phyloP scores from a whole-genome alignment of 2,329 filamentous ascomycete genomes.

The Rugonectria rugulosa region DNA sequence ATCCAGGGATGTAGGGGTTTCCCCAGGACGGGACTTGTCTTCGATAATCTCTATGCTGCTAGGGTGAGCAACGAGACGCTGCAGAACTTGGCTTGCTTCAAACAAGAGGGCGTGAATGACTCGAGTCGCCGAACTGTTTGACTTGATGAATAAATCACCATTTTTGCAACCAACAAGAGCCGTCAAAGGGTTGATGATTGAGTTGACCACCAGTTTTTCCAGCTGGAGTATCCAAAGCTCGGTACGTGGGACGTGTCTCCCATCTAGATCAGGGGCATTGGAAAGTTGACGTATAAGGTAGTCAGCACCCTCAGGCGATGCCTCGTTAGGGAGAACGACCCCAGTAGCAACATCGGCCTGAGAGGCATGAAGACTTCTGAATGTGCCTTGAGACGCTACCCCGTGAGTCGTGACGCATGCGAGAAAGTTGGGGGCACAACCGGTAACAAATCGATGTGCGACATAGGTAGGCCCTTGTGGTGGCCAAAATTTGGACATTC shows the following conservation, averaged over 20 bases:
- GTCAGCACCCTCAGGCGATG: constrained; percentile 22
- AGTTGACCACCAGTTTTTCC: constrained; percentile 85
- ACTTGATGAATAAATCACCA: constrained; percentile 74
- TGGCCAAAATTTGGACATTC: constrained; percentile 75
- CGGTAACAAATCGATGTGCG: constrained; percentile 47
- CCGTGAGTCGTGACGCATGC: constrained; percentile 69
- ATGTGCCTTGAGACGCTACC: constrained; percentile 58
- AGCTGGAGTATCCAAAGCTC: constrained; percentile 72
- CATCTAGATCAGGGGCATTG: constrained; percentile 52
- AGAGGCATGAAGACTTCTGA: constrained; percentile 61
- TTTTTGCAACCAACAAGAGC: constrained; percentile 80
- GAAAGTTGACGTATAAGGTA: constrained; percentile 55
- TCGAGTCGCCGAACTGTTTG: constrained; percentile 55
- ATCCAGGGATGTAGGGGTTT: constrained; percentile 18
- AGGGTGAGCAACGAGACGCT: constrained; percentile 69
- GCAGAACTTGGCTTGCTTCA: constrained; percentile 80
- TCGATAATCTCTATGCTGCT: constrained; percentile 50
- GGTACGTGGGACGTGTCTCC: constrained; percentile 46
- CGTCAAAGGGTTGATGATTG: constrained; percentile 85
- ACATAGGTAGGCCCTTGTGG: constrained; percentile 56
- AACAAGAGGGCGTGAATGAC: constrained; percentile 73
- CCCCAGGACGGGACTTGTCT: neutral
- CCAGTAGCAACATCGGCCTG: constrained; percentile 58
- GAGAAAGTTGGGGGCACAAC: constrained; percentile 71
- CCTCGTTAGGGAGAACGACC: constrained; percentile 47